Base-by-base conservation (phyloP, 805 yeast genomes). In the Dipodascus geniculatus region DNA sequence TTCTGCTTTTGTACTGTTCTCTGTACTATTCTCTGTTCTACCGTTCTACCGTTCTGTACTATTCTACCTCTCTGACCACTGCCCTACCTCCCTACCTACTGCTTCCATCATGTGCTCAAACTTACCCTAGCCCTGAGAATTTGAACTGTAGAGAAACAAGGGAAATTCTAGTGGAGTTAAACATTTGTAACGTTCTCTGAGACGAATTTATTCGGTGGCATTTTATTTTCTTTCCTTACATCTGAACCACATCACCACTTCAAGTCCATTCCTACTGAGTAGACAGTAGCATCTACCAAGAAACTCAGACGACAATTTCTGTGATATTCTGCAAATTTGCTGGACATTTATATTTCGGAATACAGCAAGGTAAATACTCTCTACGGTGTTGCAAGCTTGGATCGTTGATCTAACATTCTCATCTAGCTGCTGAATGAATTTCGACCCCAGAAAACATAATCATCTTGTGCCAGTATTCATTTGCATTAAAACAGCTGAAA, bases 171-270 rank as follows among this genome's bases (percentile, higher is more conserved):
- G n/a, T 17, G 44, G 6, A 38, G 44, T 16, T 28, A n/a, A 6
- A 38, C 44, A 38, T 17, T 38, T 38, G 44, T 28, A 28, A 28
- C 33, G 33, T 28, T 28, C 33, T 28, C 11, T 28, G 9, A 17
- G 19, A 38, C 20, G 44, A 38, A 38, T 38, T 38, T n/a, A 38
- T 38, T 38, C 44, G 44, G 44, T 38, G 44, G 44, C 44, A 38
- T 38, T 38, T 38, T 38, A 38, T 6, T 38, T 38, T 38, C 44
- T n/a, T 17, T 38, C 20, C 20, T 17, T 38, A n/a, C n/a, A n/a
- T n/a, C n/a, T n/a, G n/a, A n/a, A n/a, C n/a, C n/a, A n/a, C n/a
- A n/a, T n/a, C n/a, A n/a, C 44, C 44, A 3, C 4, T n/a, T n/a
- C 44, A 38, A 11, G 19, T 38, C 44, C 6, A 38, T 6, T 9